These are phyloP conservation scores for Fusarium nelsonii DNA, from an alignment of 2,329 filamentous ascomycete species.

Conservation along the genomic window DNA sequence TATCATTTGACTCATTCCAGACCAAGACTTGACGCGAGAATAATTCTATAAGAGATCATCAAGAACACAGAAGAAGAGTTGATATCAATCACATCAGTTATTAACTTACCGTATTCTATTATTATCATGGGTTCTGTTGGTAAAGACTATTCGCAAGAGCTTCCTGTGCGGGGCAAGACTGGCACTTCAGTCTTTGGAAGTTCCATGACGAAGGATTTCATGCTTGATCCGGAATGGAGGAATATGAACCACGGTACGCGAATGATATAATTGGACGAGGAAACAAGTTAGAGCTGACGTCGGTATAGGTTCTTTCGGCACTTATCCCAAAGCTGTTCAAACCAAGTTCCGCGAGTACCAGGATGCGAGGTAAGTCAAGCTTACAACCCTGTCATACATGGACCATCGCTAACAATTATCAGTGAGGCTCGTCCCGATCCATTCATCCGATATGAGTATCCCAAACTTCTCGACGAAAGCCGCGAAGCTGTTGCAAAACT, in stretches of 20 bases:
- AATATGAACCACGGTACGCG: slow-evolving; percentile 82
- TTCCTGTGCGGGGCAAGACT: slow-evolving; percentile 44
- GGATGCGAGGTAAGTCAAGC: slow-evolving; percentile 57
- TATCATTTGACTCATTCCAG: slow-evolving; percentile 36
- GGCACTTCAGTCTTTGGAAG: slow-evolving; percentile 51
- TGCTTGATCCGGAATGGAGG: slow-evolving; percentile 74
- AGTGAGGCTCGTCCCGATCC: slow-evolving; percentile 76
- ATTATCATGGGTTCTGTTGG: slow-evolving; percentile 43
- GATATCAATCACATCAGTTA: neutral
- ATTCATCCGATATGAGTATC: slow-evolving; percentile 79
- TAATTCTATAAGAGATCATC: slow-evolving; percentile 23
- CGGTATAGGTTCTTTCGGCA: slow-evolving; percentile 79
- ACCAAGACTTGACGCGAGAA: neutral
- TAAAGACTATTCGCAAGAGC: slow-evolving; percentile 29
- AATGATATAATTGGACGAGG: neutral
- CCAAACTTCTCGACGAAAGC: slow-evolving; percentile 73
- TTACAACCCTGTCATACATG: neutral
- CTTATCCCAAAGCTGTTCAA: slow-evolving; percentile 74
- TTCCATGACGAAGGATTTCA: slow-evolving; percentile 71
- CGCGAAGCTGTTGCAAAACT: slow-evolving; percentile 74
- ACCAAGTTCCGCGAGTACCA: slow-evolving; percentile 73
- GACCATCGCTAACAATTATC: neutral
- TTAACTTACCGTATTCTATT: neutral
- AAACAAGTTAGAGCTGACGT: neutral
- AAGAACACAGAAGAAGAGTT: neutral